Evolutionary conservation across 2,329 filamentous ascomycete genomes (phyloP).

Genomic region (Alternaria conjuncta): DNA sequence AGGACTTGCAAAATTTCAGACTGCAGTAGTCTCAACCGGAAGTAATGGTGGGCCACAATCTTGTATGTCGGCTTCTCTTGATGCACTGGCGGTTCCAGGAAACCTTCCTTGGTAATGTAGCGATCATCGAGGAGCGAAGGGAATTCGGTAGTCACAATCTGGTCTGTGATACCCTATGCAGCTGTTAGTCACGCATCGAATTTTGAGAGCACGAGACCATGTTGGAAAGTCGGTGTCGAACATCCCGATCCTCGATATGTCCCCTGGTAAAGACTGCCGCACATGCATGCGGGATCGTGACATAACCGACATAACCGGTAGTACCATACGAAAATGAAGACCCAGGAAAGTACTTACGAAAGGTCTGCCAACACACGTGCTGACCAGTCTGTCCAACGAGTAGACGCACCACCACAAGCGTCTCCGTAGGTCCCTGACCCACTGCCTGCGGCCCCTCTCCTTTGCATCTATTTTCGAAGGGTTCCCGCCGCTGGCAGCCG

Average conservation of each 20-base stretch:
- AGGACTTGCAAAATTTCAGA: slow-evolving; percentile 95
- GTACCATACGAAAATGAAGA: neutral
- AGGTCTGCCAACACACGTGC: slow-evolving; percentile 88
- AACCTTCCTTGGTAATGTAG: slow-evolving; percentile 81
- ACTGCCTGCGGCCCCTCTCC: slow-evolving; percentile 75
- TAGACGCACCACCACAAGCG: slow-evolving; percentile 98
- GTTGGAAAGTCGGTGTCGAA: neutral
- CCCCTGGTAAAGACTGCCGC: neutral
- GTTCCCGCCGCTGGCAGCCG: slow-evolving; percentile 27
- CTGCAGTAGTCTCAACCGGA: slow-evolving; percentile 84
- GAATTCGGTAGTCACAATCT: slow-evolving; percentile 94
- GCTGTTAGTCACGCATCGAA: slow-evolving; percentile 10
- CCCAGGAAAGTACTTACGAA: slow-evolving; percentile 61
- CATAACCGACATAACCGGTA: neutral
- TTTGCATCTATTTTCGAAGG: slow-evolving; percentile 54
- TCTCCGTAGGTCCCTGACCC: slow-evolving; percentile 82
- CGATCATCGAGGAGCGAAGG: slow-evolving; percentile 87
- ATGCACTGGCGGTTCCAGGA: slow-evolving; percentile 66
- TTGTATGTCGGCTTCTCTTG: slow-evolving; percentile 79
- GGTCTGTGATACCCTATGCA: slow-evolving; percentile 76
- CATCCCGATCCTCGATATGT: neutral
- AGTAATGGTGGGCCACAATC: slow-evolving; percentile 88
- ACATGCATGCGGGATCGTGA: neutral
- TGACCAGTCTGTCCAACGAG: slow-evolving; percentile 91
- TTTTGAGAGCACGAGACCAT: neutral